Evolutionary conservation across 345 rosid species (phyloP).

Genomic region (Linum lewisii): DNA sequence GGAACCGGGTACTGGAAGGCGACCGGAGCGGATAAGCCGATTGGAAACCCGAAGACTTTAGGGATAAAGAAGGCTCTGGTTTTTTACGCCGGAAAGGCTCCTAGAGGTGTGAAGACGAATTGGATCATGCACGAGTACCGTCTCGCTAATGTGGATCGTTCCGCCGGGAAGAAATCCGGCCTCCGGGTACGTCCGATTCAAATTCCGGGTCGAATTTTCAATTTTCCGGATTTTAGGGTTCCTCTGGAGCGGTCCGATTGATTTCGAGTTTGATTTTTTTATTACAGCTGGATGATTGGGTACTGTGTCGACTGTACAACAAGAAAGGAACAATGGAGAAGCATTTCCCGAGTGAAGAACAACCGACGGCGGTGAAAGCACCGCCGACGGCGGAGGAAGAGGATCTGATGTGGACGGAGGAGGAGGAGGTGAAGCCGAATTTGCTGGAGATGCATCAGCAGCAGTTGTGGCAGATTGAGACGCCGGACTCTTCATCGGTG

Average conservation of each 20-base stretch:
- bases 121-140: slow-evolving; percentile 99
- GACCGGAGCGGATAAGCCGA: slow-evolving; percentile 88
- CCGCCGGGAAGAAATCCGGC: slow-evolving; percentile 49
- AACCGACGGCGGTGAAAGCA: not conserved
- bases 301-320: not conserved
- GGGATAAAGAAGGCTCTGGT: slow-evolving; percentile 88
- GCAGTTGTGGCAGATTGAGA: not conserved
- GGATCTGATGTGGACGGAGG: not conserved
- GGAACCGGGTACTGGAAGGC: slow-evolving; percentile 91
- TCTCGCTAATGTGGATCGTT: slow-evolving; percentile 69
- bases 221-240: not conserved
- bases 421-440: not conserved
- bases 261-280: no score
- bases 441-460: not conserved
- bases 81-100: slow-evolving; percentile 86
- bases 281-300: not conserved
- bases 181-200: slow-evolving; percentile 37
- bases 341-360: not conserved
- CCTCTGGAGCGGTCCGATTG: not conserved
- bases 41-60: slow-evolving; percentile 60
- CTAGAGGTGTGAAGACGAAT: slow-evolving; percentile 68
- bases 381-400: not conserved
- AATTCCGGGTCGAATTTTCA: not conserved
- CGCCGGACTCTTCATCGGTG: not conserved
- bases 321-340: not conserved